phyloP scores from a whole-genome alignment of 139 green algal genomes.

The Ulvella scutata region DNA sequence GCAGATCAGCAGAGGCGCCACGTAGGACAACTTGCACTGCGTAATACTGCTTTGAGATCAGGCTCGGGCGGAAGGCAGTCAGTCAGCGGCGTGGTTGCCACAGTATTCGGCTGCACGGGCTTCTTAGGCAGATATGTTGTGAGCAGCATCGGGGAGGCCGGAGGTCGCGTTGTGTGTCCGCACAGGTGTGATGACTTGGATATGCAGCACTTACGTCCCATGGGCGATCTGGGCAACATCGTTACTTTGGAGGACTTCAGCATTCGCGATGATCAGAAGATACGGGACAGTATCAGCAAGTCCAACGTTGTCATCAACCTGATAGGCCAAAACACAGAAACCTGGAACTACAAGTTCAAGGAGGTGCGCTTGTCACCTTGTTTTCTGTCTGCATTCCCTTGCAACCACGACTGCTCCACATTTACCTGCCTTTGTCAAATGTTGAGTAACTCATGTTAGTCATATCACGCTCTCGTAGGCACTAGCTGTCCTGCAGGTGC shows the following conservation, averaged over 20 bases:
- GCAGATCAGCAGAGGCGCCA: neutral
- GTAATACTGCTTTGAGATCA: neutral
- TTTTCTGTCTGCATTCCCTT: too few relatives aligned
- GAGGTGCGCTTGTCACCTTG: conserved; percentile 19
- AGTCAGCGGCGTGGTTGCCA: conserved; percentile 48
- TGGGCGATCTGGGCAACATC: conserved; percentile 64
- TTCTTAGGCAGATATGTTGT: conserved; percentile 72
- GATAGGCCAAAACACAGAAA: conserved; percentile 53
- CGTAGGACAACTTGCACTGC: neutral
- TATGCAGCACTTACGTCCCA: conserved; percentile 51
- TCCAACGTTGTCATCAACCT: conserved; percentile 72
- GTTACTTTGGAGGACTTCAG: conserved; percentile 17
- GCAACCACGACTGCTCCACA: too few relatives aligned
- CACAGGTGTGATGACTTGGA: conserved; percentile 52
- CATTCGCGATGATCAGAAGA: conserved; percentile 32
- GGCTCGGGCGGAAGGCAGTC: neutral
- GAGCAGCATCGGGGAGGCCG: conserved; percentile 35
- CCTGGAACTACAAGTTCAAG: conserved; percentile 57
- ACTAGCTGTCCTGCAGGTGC: conserved; percentile 4
- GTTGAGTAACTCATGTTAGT: too few relatives aligned
- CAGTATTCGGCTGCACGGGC: conserved; percentile 63
- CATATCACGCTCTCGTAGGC: too few relatives aligned
- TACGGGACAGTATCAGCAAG: conserved; percentile 23
- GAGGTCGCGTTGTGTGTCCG: conserved; percentile 45
- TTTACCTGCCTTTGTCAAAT: too few relatives aligned